Conservation (phyloP, 2,329 filamentous ascomycete genomes). For the Albifimbria verrucaria region DNA sequence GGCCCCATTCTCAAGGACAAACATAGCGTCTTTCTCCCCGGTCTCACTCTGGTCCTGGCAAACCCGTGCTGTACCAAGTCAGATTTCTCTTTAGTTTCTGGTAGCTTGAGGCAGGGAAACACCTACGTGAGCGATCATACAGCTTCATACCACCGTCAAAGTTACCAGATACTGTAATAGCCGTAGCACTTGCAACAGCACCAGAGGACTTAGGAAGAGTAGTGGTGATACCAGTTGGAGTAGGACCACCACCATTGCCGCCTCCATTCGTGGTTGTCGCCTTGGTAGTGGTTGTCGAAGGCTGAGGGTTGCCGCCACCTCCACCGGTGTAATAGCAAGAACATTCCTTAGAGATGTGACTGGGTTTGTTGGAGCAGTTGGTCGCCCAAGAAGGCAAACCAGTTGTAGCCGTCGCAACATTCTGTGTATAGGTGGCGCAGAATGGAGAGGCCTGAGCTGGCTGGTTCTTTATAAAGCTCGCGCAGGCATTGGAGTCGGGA, state of each 20-base stretch:
- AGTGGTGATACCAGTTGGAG: slow-evolving; percentile 1
- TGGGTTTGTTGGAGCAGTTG: slow-evolving; percentile 21
- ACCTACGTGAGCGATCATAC: slow-evolving; percentile 40
- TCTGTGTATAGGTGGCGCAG: slow-evolving; percentile 29
- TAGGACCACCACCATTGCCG: not conserved
- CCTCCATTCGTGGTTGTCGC: not conserved
- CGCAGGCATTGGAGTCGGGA: slow-evolving; percentile 22
- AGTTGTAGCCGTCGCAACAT: slow-evolving; percentile 18
- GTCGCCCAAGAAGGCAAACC: slow-evolving; percentile 17
- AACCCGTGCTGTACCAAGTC: not conserved
- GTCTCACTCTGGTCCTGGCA: not conserved
- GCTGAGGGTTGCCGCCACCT: not conserved
- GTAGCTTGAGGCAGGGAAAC: not conserved
- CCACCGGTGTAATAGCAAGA: slow-evolving; percentile 17
- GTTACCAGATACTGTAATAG: slow-evolving; percentile 33
- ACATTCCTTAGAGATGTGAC: slow-evolving; percentile 20
- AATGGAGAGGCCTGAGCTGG: slow-evolving; percentile 26
- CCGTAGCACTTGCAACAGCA: slow-evolving; percentile 8
- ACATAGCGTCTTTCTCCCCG: slow-evolving; percentile 1
- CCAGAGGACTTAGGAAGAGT: not conserved
- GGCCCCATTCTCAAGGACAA: not conserved
- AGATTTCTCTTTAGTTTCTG: not conserved
- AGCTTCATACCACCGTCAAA: slow-evolving; percentile 47
- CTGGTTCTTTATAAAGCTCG: slow-evolving; percentile 28
- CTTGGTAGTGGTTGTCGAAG: not conserved